phyloP scores from a whole-genome alignment of 768 basidiomycete genomes.

The Harrya chromipes region DNA sequence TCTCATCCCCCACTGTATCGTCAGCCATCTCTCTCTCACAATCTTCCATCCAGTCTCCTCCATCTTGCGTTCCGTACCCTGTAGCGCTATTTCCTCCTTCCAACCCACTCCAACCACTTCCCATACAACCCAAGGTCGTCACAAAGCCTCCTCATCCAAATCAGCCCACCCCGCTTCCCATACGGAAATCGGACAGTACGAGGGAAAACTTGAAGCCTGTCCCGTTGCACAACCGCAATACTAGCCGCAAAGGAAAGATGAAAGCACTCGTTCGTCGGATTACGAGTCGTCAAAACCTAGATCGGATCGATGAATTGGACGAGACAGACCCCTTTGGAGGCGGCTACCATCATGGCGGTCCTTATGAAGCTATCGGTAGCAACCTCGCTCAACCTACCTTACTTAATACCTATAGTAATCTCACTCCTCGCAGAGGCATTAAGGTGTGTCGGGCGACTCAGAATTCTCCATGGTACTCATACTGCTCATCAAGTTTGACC shows the following conservation, averaged over 20 bases:
- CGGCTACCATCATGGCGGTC: conserved; percentile 64
- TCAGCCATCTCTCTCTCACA: conserved; percentile 4
- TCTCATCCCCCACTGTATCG: conserved; percentile 11
- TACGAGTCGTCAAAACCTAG: conserved; percentile 39
- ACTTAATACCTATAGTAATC: conserved; percentile 1
- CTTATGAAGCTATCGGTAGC: conserved; percentile 64
- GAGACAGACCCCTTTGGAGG: conserved; percentile 68
- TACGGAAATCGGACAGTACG: neutral
- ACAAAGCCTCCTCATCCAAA: neutral
- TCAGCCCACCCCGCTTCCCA: neutral
- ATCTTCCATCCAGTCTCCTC: neutral
- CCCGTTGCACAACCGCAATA: too few species aligned
- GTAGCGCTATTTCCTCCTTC: neutral
- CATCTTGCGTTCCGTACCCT: neutral
- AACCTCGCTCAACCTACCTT: conserved; percentile 11
- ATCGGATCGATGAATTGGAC: conserved; percentile 76
- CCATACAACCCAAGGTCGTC: too few species aligned
- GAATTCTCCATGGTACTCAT: conserved; percentile 6
- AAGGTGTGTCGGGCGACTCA: conserved; percentile 21
- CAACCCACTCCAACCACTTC: neutral
- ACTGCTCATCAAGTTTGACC: conserved; percentile 10
- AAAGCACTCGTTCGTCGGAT: conserved; percentile 27
- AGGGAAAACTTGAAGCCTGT: neutral
- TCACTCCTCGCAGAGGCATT: conserved; percentile 1
- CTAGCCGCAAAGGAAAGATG: conserved; percentile 18